phyloP scores from a whole-genome alignment of 2,329 filamentous ascomycete genomes.

The Helicocarpus griseus region DNA sequence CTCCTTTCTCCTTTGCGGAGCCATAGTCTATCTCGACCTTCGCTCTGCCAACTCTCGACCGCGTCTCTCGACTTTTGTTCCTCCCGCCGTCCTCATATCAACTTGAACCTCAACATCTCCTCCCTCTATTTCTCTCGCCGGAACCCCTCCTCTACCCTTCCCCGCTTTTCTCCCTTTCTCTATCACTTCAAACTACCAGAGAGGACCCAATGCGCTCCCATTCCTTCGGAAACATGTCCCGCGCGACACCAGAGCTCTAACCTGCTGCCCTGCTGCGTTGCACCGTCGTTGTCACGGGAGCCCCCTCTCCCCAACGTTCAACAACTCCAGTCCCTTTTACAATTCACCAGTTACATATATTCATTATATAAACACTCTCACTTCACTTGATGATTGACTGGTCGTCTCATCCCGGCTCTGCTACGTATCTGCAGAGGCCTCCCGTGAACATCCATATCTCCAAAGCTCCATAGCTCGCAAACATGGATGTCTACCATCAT shows the following conservation, averaged over 20 bases:
- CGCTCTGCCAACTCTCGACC: too few species aligned
- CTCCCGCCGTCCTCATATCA: too few species aligned
- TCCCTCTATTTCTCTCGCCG: not conserved
- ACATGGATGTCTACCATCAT: not conserved
- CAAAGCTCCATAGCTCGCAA: not conserved
- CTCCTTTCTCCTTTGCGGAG: too few species aligned
- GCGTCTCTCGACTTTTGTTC: too few species aligned
- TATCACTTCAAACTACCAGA: not conserved
- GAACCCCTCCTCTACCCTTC: too few species aligned
- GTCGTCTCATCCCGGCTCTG: not conserved
- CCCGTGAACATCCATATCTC: too few species aligned
- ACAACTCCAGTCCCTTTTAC: not conserved
- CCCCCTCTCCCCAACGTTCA: not conserved
- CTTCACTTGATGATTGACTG: not conserved
- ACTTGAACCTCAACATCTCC: not conserved
- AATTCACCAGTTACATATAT: not conserved
- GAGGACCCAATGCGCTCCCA: not conserved
- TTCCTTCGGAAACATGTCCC: not conserved
- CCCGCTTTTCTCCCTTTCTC: not conserved
- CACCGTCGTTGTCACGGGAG: not conserved
- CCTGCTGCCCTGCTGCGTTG: not conserved
- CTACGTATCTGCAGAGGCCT: not conserved
- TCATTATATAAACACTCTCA: not conserved
- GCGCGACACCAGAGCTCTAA: not conserved
- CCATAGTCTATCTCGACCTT: too few species aligned